Evolutionary conservation across 2,329 filamentous ascomycete genomes (phyloP), one percentile per base, ranked within the genome.

Genomic region (Lachnum nothofagi): DNA sequence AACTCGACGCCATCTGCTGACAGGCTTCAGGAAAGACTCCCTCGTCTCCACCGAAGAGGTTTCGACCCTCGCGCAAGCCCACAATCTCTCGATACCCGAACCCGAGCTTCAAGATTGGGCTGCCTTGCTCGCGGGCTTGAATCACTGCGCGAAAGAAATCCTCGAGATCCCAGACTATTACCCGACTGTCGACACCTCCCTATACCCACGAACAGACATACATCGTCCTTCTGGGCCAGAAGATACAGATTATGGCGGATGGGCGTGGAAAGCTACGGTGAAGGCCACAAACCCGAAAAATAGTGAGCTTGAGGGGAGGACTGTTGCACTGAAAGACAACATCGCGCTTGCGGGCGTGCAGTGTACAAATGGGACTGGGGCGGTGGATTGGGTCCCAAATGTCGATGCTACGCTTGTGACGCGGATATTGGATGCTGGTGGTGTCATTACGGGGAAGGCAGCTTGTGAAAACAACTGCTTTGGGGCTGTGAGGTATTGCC

Each of bases 231-330:
- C 31, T 1, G 51, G 49, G 4, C 37, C 44, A 6, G 44, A 49
- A 29, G 47, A 43, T 9, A 57, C 53, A 3, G 57, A 62, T 42
- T 38, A 49, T 29, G 55, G 57, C 4, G 57, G 58, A 4, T 62
- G 60, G 58, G 59, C 74, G 1, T 73, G 77, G 55, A 72, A 67
- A 33, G 76, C 76, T 39, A 62, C 69, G 3, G 76, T 78, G 37
- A 62, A 62, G 38, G 71, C 62, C 22, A 64, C 61, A 29, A 49
- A 46, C 4, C 52, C 57, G 4, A 57, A 51, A 16, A 53, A 44
- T 25, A 25, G 33, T 27, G 44, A 52, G 29, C 42, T 61, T 16
- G 38, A 40, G 7, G 60, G 53, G 2, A 53, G 52, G 17, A 58
- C 51, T 1, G 19, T 62, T 19, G 58, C 57, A 9, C 24, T 59